A percentile compares a stretch with the other conserved stretches of the same genome.
phyloP scores from a whole-genome alignment of 352 stramenopile genomes.

The Phytopythium mirpurense region DNA sequence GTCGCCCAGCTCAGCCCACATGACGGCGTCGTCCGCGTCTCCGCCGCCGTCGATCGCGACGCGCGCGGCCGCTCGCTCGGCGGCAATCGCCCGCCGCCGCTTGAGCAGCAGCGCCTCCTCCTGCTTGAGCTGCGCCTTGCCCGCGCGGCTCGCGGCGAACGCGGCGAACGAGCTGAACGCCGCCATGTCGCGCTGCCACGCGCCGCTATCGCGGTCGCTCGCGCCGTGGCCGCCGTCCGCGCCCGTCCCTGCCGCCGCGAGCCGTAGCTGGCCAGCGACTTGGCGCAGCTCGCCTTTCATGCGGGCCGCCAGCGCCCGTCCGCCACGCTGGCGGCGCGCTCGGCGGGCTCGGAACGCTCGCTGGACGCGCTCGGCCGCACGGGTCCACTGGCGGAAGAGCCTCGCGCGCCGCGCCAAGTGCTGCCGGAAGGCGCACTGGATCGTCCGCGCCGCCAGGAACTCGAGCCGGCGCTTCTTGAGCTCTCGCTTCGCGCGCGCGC shows the following conservation, averaged over 20 bases:
- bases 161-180: constrained; percentile 53
- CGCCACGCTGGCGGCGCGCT: neutral
- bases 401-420: constrained; percentile 45
- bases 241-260: neutral
- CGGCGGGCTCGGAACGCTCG: constrained; percentile 41
- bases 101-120: constrained; percentile 41
- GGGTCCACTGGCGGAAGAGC: constrained; percentile 44
- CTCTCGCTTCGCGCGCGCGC: constrained; percentile 15
- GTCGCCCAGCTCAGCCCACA: constrained; percentile 34
- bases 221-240: neutral
- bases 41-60: neutral
- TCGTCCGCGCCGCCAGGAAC: constrained; percentile 28
- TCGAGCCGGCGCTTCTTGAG: constrained; percentile 23
- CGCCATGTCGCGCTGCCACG: constrained; percentile 46
- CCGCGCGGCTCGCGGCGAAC: constrained; percentile 41
- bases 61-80: neutral
- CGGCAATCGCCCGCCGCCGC: constrained; percentile 12
- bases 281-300: constrained; percentile 43
- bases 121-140: constrained; percentile 42
- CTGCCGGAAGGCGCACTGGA: constrained; percentile 70
- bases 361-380: constrained; percentile 47
- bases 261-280: constrained; percentile 21
- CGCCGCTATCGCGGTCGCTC: neutral
- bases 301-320: neutral
- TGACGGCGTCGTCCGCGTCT: neutral